Percentiles rank a stretch among this genome's conserved stretches.
phyloP scores from a whole-genome alignment of 257 asterid genomes.

The Primulina huaijiensis region DNA sequence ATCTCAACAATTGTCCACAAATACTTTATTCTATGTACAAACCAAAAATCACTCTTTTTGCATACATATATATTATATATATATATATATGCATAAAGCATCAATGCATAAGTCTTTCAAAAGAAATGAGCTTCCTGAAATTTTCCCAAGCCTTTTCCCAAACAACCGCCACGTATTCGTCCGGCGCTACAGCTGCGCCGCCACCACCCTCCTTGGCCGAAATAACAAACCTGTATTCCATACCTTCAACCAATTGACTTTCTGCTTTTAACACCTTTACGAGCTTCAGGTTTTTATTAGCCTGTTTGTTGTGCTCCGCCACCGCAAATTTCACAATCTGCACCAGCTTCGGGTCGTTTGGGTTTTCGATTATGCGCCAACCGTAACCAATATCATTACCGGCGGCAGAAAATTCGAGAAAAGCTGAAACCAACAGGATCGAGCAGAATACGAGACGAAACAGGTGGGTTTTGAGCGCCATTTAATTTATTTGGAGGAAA shows the following conservation, averaged over 20 bases:
- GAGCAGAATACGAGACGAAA: slow-evolving; percentile 15
- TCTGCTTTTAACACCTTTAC: slow-evolving; percentile 32
- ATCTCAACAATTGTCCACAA: no score
- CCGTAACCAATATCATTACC: slow-evolving; percentile 9
- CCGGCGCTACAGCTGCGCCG: background rate
- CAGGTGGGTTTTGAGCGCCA: slow-evolving; percentile 11
- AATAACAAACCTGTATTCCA: slow-evolving; percentile 34
- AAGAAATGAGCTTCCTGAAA: slow-evolving; percentile 33
- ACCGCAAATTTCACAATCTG: slow-evolving; percentile 40
- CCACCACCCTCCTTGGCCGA: slow-evolving; percentile 30
- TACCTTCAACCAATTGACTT: slow-evolving; percentile 40
- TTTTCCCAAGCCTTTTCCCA: slow-evolving; percentile 29
- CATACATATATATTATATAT: no score
- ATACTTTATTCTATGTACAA: background rate
- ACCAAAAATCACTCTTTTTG: background rate
- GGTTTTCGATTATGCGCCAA: slow-evolving; percentile 31
- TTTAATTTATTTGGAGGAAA: background rate
- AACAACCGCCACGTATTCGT: slow-evolving; percentile 36
- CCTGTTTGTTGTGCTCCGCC: slow-evolving; percentile 35
- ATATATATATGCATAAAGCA: no score
- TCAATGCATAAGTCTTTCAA: background rate
- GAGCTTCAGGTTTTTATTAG: slow-evolving; percentile 18
- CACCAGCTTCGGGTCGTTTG: slow-evolving; percentile 28
- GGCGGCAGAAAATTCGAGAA: background rate
- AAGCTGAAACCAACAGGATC: slow-evolving; percentile 8